These are phyloP conservation scores for Pisolithus albus DNA, from an alignment of 768 basidiomycete species.

Conservation along the genomic window DNA sequence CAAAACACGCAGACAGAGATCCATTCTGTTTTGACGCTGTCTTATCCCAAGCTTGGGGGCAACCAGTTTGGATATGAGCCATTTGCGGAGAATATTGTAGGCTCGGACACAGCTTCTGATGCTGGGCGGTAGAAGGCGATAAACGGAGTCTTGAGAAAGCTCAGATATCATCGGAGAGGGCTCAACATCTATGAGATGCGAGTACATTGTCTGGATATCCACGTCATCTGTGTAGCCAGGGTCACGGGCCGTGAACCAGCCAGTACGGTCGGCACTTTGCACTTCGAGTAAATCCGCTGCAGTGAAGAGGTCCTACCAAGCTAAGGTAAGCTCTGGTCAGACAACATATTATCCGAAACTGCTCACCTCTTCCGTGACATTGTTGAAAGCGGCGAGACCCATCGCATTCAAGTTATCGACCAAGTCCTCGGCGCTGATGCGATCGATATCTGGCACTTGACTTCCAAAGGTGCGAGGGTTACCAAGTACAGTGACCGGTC, in stretches of 20 bases:
- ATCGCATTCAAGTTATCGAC: constrained; percentile 76
- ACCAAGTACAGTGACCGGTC: constrained; percentile 9
- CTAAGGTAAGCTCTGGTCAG: constrained; percentile 4
- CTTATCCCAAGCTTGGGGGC: constrained; percentile 57
- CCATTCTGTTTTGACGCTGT: constrained; percentile 64
- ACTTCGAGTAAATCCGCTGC: constrained; percentile 76
- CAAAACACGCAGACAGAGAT: constrained; percentile 60
- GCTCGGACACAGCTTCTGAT: constrained; percentile 73
- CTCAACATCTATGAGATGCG: constrained; percentile 64
- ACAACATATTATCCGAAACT: background rate
- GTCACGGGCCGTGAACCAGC: constrained; percentile 69
- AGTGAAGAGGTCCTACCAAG: constrained; percentile 62
- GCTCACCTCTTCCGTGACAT: constrained; percentile 69
- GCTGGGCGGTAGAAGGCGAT: constrained; percentile 68
- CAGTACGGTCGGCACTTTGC: constrained; percentile 70
- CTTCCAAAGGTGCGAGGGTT: constrained; percentile 23
- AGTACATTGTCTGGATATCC: constrained; percentile 77
- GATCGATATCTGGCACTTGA: constrained; percentile 58
- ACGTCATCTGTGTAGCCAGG: constrained; percentile 46
- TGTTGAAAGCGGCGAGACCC: constrained; percentile 67
- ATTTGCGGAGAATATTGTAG: constrained; percentile 70
- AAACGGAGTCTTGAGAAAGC: constrained; percentile 59
- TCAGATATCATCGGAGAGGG: constrained; percentile 69
- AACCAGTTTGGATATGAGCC: constrained; percentile 66
- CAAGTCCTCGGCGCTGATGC: constrained; percentile 57